A percentile compares a stretch with the other conserved stretches of the same genome.
Evolutionary conservation across 1,139 yeast species (phyloP).

Genomic region (Saccharomyces hybrid): DNA sequence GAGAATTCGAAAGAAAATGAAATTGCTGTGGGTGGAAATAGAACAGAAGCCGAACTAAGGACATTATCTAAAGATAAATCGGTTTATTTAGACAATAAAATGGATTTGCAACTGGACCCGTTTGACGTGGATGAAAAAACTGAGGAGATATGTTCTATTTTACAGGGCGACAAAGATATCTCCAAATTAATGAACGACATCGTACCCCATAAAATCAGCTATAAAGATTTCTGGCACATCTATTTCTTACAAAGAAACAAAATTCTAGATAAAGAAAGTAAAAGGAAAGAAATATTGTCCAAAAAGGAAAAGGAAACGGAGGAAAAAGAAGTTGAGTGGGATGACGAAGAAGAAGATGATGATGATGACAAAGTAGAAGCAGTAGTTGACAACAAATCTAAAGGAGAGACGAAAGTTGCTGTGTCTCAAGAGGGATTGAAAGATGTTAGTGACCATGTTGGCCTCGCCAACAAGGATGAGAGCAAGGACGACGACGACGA

Average conservation of each 20-base stretch:
- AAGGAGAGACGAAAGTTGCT: neutral
- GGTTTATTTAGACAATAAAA: slow-evolving; percentile 37
- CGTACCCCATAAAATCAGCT: slow-evolving; percentile 59
- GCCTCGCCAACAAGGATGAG: slow-evolving; percentile 8
- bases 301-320: slow-evolving; percentile 13
- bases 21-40: slow-evolving; percentile 39
- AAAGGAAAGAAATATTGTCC: slow-evolving; percentile 52
- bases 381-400: neutral
- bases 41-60: slow-evolving; percentile 54
- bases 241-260: slow-evolving; percentile 53
- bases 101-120: slow-evolving; percentile 27
- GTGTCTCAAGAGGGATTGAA: neutral
- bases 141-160: slow-evolving; percentile 42
- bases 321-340: slow-evolving; percentile 25
- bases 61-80: slow-evolving; percentile 43
- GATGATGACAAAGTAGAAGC: slow-evolving; percentile 25
- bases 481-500: slow-evolving; percentile 9
- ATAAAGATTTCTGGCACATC: slow-evolving; percentile 65
- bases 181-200: slow-evolving; percentile 51
- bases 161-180: slow-evolving; percentile 49
- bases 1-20: slow-evolving; percentile 12
- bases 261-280: slow-evolving; percentile 56
- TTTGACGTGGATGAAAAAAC: slow-evolving; percentile 49
- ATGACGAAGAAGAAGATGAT: slow-evolving; percentile 28
- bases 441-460: neutral